Evolutionary conservation across 768 basidiomycete species (phyloP).

Genomic region (Kwoniella shandongensis): DNA sequence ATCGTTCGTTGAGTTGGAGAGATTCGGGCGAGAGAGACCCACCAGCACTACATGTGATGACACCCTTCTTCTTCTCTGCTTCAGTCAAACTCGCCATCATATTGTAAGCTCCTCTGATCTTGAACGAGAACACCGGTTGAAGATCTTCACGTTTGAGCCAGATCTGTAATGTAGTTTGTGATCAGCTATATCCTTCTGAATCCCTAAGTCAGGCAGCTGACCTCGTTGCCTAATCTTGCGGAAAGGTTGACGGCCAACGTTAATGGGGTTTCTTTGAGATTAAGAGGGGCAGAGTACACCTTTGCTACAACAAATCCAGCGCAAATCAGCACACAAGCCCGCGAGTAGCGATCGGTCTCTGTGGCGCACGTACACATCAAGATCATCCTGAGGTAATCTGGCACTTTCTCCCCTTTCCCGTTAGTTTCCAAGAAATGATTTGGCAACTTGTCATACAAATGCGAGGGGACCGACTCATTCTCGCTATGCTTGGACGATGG

Average conservation of each 20-base stretch:
- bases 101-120: conserved; percentile 97
- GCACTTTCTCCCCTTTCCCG: conserved; percentile 32
- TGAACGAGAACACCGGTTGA: conserved; percentile 94
- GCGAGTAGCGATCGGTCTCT: background rate
- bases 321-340: background rate
- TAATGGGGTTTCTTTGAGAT: conserved; percentile 67
- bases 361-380: conserved; percentile 45
- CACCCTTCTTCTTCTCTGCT: conserved; percentile 95
- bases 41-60: conserved; percentile 98
- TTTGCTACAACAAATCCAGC: conserved; percentile 51
- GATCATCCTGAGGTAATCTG: conserved; percentile 52
- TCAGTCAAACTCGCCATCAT: conserved; percentile 87
- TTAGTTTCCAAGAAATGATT: conserved; percentile 38
- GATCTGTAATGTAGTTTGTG: conserved; percentile 60
- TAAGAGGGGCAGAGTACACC: conserved; percentile 51
- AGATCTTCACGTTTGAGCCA: conserved; percentile 97
- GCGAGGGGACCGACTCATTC: conserved; percentile 49
- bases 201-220: too few species aligned
- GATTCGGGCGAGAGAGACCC: conserved; percentile 57
- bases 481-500: conserved; percentile 34
- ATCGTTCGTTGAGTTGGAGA: too few species aligned
- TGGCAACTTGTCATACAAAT: conserved; percentile 52
- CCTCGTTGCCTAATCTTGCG: conserved; percentile 77
- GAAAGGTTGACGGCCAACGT: conserved; percentile 84
- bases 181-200: too few species aligned